Percentiles rank a stretch among this genome's conserved stretches.
These are phyloP conservation scores for Psidium friedrichsthalianum DNA, from an alignment of 345 rosid genomes.

Conservation along the genomic window DNA sequence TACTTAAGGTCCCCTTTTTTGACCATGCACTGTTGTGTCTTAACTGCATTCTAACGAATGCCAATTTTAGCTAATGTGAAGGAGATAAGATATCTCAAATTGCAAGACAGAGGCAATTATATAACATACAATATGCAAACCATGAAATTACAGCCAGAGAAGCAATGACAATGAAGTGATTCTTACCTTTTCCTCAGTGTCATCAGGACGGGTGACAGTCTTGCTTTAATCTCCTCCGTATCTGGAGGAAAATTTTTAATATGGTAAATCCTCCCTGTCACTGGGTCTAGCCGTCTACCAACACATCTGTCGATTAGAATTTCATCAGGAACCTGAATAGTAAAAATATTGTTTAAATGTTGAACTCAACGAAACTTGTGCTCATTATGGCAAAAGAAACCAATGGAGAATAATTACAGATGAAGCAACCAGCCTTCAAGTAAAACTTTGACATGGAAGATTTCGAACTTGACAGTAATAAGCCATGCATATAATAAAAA, in stretches of 20 bases:
- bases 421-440: not conserved
- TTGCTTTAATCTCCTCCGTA: conserved; percentile 59
- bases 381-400: not conserved
- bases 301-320: conserved; percentile 82
- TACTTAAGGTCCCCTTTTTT: not conserved
- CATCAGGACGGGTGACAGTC: conserved; percentile 82
- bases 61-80: not conserved
- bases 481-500: not conserved
- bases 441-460: not conserved
- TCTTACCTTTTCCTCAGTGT: conserved; percentile 74
- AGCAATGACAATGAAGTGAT: not conserved
- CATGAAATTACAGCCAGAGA: not conserved
- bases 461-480: not conserved
- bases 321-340: conserved; percentile 89
- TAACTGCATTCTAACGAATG: not conserved
- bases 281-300: conserved; percentile 78
- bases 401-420: not conserved
- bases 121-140: not conserved
- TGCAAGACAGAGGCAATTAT: not conserved
- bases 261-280: conserved; percentile 72
- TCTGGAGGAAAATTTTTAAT: conserved; percentile 63
- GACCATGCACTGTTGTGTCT: not conserved
- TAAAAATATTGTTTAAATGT: conserved; percentile 16
- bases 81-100: not conserved
- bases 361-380: not conserved